phyloP scores from a whole-genome alignment of 148 eudicot genomes.

The Heliosperma pusillum region DNA sequence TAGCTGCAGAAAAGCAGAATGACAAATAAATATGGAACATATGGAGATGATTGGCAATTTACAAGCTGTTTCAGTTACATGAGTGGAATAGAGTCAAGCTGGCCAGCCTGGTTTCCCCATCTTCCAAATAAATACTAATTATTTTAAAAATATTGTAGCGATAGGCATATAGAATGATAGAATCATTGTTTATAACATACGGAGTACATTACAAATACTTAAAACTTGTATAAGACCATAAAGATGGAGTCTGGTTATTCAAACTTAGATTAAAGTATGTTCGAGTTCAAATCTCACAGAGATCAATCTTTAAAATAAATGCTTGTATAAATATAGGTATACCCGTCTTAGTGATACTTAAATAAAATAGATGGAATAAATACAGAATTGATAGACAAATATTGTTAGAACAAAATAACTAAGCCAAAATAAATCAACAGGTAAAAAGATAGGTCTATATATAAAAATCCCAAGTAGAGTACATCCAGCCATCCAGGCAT shows the following conservation, averaged over 20 bases:
- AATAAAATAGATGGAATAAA: too few relatives aligned
- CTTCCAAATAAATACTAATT: slow-evolving; percentile 10
- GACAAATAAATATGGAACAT: not conserved
- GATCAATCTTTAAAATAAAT: too few relatives aligned
- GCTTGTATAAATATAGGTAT: too few relatives aligned
- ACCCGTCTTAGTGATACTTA: too few relatives aligned
- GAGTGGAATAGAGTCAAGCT: slow-evolving; percentile 20
- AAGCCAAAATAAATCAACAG: not conserved
- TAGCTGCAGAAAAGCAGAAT: not conserved
- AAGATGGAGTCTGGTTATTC: too few relatives aligned
- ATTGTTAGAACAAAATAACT: not conserved
- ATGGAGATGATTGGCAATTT: slow-evolving; percentile 9
- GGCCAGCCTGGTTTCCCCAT: slow-evolving; percentile 32
- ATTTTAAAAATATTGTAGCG: too few relatives aligned
- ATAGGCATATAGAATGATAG: not conserved
- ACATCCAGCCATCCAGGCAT: not conserved
- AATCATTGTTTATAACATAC: too few relatives aligned
- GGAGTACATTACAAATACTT: too few relatives aligned
- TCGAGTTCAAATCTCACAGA: too few relatives aligned
- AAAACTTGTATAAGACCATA: too few relatives aligned
- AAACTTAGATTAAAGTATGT: too few relatives aligned
- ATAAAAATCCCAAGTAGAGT: not conserved
- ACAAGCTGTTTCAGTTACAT: slow-evolving; percentile 4
- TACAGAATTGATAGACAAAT: not conserved
- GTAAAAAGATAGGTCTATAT: slow-evolving; percentile 4